Percentiles rank a stretch among this genome's conserved stretches.
Evolutionary conservation across 169 alveolate genomes (phyloP).

Genomic region (Plasmodium adleri): DNA sequence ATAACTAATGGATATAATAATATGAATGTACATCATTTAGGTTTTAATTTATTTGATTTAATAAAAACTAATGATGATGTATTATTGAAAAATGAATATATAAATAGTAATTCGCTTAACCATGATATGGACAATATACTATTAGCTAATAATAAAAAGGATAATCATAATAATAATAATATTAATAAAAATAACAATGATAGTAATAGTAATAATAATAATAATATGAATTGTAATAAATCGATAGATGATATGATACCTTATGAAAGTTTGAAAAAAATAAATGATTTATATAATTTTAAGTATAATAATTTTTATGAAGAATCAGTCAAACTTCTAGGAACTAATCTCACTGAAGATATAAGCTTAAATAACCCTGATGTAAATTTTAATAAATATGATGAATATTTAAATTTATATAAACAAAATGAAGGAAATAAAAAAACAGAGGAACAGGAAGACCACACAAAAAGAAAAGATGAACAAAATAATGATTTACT

Average conservation of each 20-base stretch:
- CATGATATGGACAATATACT: not conserved
- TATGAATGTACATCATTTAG: slow-evolving; percentile 60
- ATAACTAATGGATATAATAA: slow-evolving; percentile 29
- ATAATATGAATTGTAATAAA: not conserved
- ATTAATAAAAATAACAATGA: not conserved
- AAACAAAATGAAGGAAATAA: no score
- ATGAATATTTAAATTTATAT: no score
- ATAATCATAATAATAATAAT: not conserved
- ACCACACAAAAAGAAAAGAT: no score
- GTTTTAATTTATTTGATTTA: slow-evolving; percentile 61
- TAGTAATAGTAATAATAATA: not conserved
- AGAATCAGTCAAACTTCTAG: slow-evolving; percentile 3
- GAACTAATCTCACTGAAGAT: not conserved
- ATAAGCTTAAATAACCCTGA: no score
- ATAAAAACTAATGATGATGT: slow-evolving; percentile 61
- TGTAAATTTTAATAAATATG: no score
- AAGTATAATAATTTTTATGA: not conserved
- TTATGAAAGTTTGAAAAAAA: not conserved
- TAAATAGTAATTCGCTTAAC: not conserved
- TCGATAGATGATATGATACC: not conserved
- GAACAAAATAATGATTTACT: no score
- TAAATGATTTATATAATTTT: not conserved
- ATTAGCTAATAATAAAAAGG: not conserved
- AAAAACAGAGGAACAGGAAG: no score
- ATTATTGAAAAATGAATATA: slow-evolving; percentile 11